Conservation (phyloP, 2,329 filamentous ascomycete species). For the Alternaria conjuncta region DNA sequence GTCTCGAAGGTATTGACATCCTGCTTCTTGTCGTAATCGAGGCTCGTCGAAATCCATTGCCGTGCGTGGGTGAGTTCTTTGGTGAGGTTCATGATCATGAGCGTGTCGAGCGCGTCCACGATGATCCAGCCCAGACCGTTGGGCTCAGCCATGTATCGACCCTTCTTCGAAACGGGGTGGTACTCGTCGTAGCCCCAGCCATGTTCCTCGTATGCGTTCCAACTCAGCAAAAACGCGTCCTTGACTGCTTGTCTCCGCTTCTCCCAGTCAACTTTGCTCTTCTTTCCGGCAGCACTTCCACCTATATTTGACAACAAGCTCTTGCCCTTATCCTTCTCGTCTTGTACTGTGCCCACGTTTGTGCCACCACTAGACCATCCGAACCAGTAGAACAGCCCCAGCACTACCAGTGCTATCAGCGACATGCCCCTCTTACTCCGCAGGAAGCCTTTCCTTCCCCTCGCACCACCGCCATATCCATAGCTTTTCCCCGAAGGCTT, state of each 20-base stretch:
- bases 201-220: constrained; percentile 90
- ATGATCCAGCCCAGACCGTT: constrained; percentile 98
- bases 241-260: constrained; percentile 80
- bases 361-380: constrained; percentile 54
- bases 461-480: constrained; percentile 61
- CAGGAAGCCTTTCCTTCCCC: constrained; percentile 58
- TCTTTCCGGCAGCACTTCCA: constrained; percentile 35
- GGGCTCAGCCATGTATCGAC: constrained; percentile 78
- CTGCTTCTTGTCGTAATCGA: constrained; percentile 90
- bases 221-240: constrained; percentile 89
- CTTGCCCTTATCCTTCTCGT: constrained; percentile 44
- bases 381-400: constrained; percentile 72
- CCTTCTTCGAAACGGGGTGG: constrained; percentile 79
- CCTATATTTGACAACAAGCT: constrained; percentile 40
- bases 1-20: constrained; percentile 98
- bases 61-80: constrained; percentile 82
- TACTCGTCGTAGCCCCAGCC: constrained; percentile 95
- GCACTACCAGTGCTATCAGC: constrained; percentile 59
- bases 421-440: constrained; percentile 68
- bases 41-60: constrained; percentile 81
- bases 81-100: constrained; percentile 98
- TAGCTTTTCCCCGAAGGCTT: constrained; percentile 78
- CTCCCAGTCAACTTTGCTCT: constrained; percentile 70
- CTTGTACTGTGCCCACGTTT: constrained; percentile 37
- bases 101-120: constrained; percentile 90